These are phyloP conservation scores for Erysimum cheiranthoides DNA, from an alignment of 345 rosid genomes.

Conservation along the genomic window DNA sequence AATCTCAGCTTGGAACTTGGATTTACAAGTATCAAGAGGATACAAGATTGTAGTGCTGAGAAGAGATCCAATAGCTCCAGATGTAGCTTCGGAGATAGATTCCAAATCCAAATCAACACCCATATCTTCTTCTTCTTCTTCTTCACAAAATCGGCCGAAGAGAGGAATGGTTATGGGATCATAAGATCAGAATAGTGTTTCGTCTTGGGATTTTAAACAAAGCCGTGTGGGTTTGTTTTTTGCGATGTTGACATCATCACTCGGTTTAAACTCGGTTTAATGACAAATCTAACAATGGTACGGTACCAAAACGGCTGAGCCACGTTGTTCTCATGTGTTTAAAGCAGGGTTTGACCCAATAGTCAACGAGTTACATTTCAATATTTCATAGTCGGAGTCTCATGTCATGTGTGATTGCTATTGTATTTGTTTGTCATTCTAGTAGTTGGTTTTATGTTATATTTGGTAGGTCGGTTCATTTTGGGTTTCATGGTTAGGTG, in stretches of 20 bases:
- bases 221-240: slow-evolving; percentile 3
- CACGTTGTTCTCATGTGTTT: no score
- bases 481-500: no score
- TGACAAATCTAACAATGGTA: no score
- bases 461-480: no score
- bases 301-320: no score
- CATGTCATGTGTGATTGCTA: no score
- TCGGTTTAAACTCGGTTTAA: no score
- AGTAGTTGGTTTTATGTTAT: no score
- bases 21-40: slow-evolving; percentile 97
- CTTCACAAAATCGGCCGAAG: not conserved
- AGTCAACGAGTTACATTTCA: no score
- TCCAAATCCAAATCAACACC: slow-evolving; percentile 79
- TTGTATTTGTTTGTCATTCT: no score
- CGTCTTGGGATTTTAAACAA: slow-evolving; percentile 47
- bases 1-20: slow-evolving; percentile 89
- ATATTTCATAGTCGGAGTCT: no score
- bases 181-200: not conserved
- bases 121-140: slow-evolving; percentile 44
- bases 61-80: slow-evolving; percentile 95
- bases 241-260: not conserved
- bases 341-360: no score
- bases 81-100: slow-evolving; percentile 88
- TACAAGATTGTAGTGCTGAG: slow-evolving; percentile 90
- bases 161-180: slow-evolving; percentile 25